Conservation (phyloP, 305 asterid species). For the Fraxinus angustifolia region DNA sequence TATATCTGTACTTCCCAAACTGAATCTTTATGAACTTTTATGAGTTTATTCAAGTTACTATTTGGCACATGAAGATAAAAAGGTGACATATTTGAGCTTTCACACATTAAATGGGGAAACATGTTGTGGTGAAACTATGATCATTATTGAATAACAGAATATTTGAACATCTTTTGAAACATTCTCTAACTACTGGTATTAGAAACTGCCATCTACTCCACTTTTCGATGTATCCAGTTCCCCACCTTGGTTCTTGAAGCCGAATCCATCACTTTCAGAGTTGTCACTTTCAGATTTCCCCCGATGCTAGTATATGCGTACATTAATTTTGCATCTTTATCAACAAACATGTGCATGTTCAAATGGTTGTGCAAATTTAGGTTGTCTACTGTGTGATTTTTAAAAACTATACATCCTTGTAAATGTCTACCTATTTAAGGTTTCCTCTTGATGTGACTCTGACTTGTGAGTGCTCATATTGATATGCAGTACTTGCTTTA, state of each 20-base stretch:
- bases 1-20: background rate
- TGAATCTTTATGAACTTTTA: background rate
- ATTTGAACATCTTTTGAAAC: background rate
- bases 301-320: background rate
- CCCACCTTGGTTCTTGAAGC: background rate
- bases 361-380: background rate
- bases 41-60: background rate
- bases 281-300: background rate
- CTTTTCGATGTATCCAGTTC: background rate
- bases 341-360: background rate
- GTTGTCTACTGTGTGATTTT: conserved; percentile 9
- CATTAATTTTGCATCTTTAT: background rate
- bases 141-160: background rate
- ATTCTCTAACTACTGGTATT: background rate
- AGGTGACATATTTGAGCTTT: background rate
- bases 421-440: background rate
- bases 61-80: background rate
- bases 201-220: background rate
- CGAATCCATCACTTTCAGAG: background rate
- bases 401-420: background rate
- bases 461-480: conserved; percentile 9
- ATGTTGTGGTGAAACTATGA: background rate
- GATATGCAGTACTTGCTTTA: conserved; percentile 5
- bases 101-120: background rate
- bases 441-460: background rate